Conservation (phyloP, 2,329 filamentous ascomycete species). For the Clarireedia paspali region DNA sequence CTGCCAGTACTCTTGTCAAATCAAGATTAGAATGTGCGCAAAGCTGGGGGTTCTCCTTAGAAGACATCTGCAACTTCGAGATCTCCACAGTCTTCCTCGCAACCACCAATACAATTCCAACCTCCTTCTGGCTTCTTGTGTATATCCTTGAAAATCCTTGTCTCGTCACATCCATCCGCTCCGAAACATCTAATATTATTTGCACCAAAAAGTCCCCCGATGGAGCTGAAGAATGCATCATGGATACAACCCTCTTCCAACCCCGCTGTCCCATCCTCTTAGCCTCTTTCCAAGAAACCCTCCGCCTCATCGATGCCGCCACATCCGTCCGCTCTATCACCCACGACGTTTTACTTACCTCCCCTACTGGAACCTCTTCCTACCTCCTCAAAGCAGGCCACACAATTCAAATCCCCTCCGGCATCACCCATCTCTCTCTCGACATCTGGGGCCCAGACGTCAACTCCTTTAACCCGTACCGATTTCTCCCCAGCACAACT, state of each 20-base stretch:
- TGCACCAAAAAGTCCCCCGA: background rate
- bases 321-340: slow-evolving; percentile 35
- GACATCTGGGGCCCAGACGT: slow-evolving; percentile 39
- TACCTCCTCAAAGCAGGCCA: slow-evolving; percentile 37
- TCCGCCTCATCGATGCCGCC: slow-evolving; percentile 35
- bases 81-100: slow-evolving; percentile 28
- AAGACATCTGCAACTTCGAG: slow-evolving; percentile 31
- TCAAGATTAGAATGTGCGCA: slow-evolving; percentile 28
- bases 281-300: slow-evolving; percentile 37
- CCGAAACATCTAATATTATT: slow-evolving; percentile 26
- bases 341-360: slow-evolving; percentile 33
- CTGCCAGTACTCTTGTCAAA: slow-evolving; percentile 23
- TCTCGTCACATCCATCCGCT: slow-evolving; percentile 25
- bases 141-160: slow-evolving; percentile 29
- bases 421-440: slow-evolving; percentile 35
- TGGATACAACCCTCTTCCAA: slow-evolving; percentile 28
- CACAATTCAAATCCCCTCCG: slow-evolving; percentile 38
- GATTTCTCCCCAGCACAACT: slow-evolving; percentile 31
- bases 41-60: slow-evolving; percentile 25
- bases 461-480: slow-evolving; percentile 33
- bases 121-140: slow-evolving; percentile 33
- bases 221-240: slow-evolving; percentile 10
- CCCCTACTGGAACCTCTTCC: slow-evolving; percentile 25
- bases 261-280: slow-evolving; percentile 36
- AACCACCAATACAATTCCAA: slow-evolving; percentile 34